Evolutionary conservation across 2,329 filamentous ascomycete genomes (phyloP), one percentile per base, ranked within the genome.

Genomic region (Huntiella omanensis): DNA sequence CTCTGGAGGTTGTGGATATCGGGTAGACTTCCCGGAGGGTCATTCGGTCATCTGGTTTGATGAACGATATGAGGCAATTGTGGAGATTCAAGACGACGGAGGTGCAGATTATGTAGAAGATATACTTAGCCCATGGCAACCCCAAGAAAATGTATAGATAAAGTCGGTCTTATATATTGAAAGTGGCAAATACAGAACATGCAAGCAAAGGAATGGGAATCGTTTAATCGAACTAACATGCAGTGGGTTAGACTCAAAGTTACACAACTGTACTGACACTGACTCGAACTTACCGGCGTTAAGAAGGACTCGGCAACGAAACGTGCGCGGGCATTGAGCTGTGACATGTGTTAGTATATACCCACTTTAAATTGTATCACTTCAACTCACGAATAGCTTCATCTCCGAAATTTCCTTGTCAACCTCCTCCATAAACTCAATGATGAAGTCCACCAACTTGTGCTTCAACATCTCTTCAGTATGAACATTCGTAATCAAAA

Each of bases 321-420:
- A 70, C 91, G 80, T 61, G 91, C 91, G 64, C 91, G 75, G 48
- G 91, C 87, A 62, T 98, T 98, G 61, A 98, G 69, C 88, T 95
- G 57, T 11, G 8, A 33, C 4, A 32, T 13, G 4, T 32, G 50
- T 59, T 40, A 56, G 52, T 28, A 16, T 22, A 19, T n/a, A 32
- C 32, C 8, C 15, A 11, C 8, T 22, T 16, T 12, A 16, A 11
- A 46, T 13, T 39, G 22, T 32, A 13, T 10, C 12, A 11, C 11
- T 33, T 32, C 13, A 38, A 69, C 84, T 55, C 73, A 95, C 88
- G 64, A 98, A 98, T 57, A 98, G 80, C 73, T 98, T 98, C 91
- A 98, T 96, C 67, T 98, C 92, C 3, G 91, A 96, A 50, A 98
- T 98, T 64, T 98, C 91, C 71, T 98, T 98, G 64, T 98, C 92